Conservation (phyloP, 1,139 yeast genomes). For the Lodderomyces orthopsilosis region DNA sequence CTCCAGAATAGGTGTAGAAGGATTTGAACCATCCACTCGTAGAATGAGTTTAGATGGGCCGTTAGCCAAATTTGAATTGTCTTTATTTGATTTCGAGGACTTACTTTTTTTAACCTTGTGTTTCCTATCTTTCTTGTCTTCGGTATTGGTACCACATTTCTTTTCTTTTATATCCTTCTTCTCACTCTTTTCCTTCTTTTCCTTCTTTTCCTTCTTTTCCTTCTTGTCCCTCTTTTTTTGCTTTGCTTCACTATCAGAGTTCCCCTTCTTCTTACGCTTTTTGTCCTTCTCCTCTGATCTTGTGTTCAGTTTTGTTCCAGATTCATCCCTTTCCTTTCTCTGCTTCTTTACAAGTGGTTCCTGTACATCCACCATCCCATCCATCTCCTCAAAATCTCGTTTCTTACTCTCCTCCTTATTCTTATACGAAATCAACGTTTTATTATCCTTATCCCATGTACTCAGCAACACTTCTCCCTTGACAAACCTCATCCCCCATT, state of each 20-base stretch:
- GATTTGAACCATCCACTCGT: not conserved
- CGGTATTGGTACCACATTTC: conserved; percentile 21
- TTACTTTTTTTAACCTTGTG: conserved; percentile 1
- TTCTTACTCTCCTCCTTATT: conserved; percentile 13
- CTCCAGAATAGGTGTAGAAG: conserved; percentile 2
- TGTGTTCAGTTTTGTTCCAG: conserved; percentile 20
- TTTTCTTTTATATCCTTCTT: conserved; percentile 16
- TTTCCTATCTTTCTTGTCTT: conserved; percentile 10
- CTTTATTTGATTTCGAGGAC: too few species aligned
- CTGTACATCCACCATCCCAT: conserved; percentile 1
- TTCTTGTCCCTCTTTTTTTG: conserved; percentile 16
- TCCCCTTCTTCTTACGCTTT: conserved; percentile 19
- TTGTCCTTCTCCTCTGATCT: conserved; percentile 23
- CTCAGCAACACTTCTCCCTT: conserved; percentile 80
- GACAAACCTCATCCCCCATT: conserved; percentile 85
- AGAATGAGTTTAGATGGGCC: not conserved
- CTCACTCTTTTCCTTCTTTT: conserved; percentile 18
- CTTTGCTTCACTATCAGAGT: conserved; percentile 24
- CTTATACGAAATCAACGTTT: conserved; percentile 26
- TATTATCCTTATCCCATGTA: conserved; percentile 74
- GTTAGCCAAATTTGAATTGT: not conserved
- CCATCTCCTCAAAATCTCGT: conserved; percentile 12
- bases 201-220: conserved; percentile 18
- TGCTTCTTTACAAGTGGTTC: conserved; percentile 13
- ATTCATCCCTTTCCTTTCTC: conserved; percentile 18